These are phyloP conservation scores for Anthracocystis walkeri DNA, from an alignment of 1,284 basidiomycete genomes.

Conservation along the genomic window DNA sequence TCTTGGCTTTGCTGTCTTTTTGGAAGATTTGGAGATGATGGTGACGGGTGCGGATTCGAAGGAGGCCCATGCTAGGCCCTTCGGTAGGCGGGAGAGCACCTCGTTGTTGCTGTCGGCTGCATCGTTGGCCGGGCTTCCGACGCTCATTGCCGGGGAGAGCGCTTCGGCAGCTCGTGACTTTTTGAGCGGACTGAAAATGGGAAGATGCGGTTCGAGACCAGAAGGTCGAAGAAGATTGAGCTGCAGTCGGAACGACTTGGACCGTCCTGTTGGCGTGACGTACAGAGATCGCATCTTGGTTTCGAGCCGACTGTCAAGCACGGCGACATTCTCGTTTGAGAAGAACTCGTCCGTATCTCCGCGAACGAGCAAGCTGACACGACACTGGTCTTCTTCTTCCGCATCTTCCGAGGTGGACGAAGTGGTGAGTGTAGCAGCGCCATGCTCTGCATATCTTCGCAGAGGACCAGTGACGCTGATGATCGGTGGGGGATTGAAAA, in stretches of 20 bases:
- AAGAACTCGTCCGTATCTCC: conserved; percentile 81
- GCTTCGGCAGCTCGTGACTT: conserved; percentile 36
- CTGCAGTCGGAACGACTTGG: conserved; percentile 87
- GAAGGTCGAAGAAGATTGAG: conserved; percentile 71
- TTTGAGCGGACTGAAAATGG: conserved; percentile 49
- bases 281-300: conserved; percentile 90
- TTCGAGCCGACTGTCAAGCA: conserved; percentile 74
- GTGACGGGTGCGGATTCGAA: conserved; percentile 91
- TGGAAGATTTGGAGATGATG: conserved; percentile 95
- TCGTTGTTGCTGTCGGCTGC: conserved; percentile 22
- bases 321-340: conserved; percentile 53
- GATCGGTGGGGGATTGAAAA: conserved; percentile 87
- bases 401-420: conserved; percentile 34
- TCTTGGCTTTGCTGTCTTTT: conserved; percentile 94
- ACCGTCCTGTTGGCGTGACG: conserved; percentile 86
- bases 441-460: conserved; percentile 49
- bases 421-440: conserved; percentile 36
- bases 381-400: conserved; percentile 40
- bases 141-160: conserved; percentile 28
- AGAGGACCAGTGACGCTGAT: conserved; percentile 84
- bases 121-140: conserved; percentile 24
- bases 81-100: conserved; percentile 37
- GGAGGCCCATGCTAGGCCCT: conserved; percentile 77
- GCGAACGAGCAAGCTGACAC: conserved; percentile 83
- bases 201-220: conserved; percentile 40